Evolutionary conservation across 1,139 yeast genomes (phyloP), one percentile per base, ranked within the genome.

Genomic region (Sugiyamaella japonica): DNA sequence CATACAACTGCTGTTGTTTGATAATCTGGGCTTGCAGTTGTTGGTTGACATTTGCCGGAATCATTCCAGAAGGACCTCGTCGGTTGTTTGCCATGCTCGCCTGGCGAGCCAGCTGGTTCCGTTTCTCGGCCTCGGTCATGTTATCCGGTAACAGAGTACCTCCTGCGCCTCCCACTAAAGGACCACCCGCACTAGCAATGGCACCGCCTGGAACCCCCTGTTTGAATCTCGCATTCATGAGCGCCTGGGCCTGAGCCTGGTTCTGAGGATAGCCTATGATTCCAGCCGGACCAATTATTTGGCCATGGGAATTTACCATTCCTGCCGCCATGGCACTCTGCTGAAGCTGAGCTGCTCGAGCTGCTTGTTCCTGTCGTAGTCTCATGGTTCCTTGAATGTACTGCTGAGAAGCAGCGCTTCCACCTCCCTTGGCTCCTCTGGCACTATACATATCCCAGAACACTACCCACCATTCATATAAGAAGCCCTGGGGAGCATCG

Each of bases 371-470:
- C 84, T 67, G 84, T 67, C 85, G 74, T 54, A 81, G 66, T 60
- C 89, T 86, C 67, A 84, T 57, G 10, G 62, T 60, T 13, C 67
- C 75, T 62, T 86, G 89, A 64, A 83, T 83, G 70, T 87, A 89
- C 65, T 85, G 87, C 53, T 81, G 79, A 2, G 95, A 93, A 55
- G 79, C 72, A 5, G 79, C 78, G 2, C 85, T 76, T 12, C 85
- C 83, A 13, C 70, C 66, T 20, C 82, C 83, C 56, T 83, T 75
- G 58, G 80, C 79, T n/a, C 82, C 84, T 64, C 88, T 79, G 1
- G 96, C 95, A 65, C 86, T 87, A 71, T 86, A 89, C 46, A 89
- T 85, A 69, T 91, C 97, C 97, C 97, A 91, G 68, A 90, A 91
- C 32, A 90, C 84, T 73, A 84, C 90, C 97, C 97, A 91, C 97